Evolutionary conservation across 768 basidiomycete species (phyloP).

Genomic region (Leccinum subtestaceum): DNA sequence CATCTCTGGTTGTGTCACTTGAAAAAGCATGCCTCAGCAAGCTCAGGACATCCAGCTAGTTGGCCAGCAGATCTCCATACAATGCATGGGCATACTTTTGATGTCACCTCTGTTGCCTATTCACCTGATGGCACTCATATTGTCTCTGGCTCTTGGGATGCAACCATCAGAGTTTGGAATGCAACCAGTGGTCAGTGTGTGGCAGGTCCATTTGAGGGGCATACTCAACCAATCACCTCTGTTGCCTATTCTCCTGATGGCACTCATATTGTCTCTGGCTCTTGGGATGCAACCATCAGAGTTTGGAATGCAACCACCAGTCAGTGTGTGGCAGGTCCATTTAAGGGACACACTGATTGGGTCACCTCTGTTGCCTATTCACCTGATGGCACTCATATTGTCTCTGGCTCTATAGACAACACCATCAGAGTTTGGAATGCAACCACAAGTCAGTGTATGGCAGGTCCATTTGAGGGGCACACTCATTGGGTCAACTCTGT

Average conservation of each 20-base stretch:
- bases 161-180: no score
- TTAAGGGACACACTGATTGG: neutral
- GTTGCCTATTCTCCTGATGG: no score
- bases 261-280: no score
- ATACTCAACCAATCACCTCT: no score
- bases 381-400: no score
- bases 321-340: neutral
- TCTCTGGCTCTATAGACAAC: neutral
- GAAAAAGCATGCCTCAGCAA: neutral
- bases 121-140: no score
- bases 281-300: neutral
- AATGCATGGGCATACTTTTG: neutral
- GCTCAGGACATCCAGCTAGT: neutral
- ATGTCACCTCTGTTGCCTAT: no score
- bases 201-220: no score
- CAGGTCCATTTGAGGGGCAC: neutral
- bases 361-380: no score
- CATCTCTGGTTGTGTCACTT: neutral
- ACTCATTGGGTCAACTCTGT: fast-evolving
- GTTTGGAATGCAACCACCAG: neutral
- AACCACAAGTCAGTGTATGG: neutral
- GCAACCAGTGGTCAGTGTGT: no score
- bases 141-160: no score
- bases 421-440: neutral
- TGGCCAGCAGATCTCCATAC: neutral